Evolutionary conservation across 225 moss, liverwort and hornwort species (phyloP).

Genomic region (Sphagnum contortum): DNA sequence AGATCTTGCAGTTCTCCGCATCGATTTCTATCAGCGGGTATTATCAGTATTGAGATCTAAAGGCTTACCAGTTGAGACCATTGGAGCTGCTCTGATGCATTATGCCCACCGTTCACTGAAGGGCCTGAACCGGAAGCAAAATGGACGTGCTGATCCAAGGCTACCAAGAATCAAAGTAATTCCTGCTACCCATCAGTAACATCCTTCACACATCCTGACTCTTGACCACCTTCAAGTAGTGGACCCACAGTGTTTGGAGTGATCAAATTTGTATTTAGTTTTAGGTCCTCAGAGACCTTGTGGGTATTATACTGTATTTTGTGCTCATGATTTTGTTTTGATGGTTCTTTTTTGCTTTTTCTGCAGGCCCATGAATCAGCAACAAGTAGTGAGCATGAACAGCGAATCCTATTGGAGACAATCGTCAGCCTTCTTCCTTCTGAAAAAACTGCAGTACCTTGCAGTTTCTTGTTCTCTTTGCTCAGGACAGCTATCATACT

Average conservation of each 20-base stretch:
- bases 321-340: too few species aligned
- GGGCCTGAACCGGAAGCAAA: constrained; percentile 87
- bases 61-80: constrained; percentile 80
- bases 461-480: constrained; percentile 81
- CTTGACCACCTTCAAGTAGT: too few species aligned
- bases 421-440: constrained; percentile 87
- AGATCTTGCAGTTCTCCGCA: constrained; percentile 81
- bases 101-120: constrained; percentile 98
- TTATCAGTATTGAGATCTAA: constrained; percentile 79
- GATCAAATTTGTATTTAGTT: too few species aligned
- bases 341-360: background rate
- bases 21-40: constrained; percentile 90
- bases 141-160: constrained; percentile 54
- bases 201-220: too few species aligned
- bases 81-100: constrained; percentile 92
- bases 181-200: too few species aligned
- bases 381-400: constrained; percentile 91
- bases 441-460: constrained; percentile 83
- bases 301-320: background rate
- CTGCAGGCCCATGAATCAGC: constrained; percentile 74
- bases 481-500: constrained; percentile 89
- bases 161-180: constrained; percentile 46
- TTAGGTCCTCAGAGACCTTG: too few species aligned
- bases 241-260: too few species aligned
- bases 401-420: constrained; percentile 96